A percentile compares a stretch with the other conserved stretches of the same genome.
These are phyloP conservation scores for Colletotrichum cereale DNA, from an alignment of 2,329 filamentous ascomycete species.

Conservation along the genomic window DNA sequence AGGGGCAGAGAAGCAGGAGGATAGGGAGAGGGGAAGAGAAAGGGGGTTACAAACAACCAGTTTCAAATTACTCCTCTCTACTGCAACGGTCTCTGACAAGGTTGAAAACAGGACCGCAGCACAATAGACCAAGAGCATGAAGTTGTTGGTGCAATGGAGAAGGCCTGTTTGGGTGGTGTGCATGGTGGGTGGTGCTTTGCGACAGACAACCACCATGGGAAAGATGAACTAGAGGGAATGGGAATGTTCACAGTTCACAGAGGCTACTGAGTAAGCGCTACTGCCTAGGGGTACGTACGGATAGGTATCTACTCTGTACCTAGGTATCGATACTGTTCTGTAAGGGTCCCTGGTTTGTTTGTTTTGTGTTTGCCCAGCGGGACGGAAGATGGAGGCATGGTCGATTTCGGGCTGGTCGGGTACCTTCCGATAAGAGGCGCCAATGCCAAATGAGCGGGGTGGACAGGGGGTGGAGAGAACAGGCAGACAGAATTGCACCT, in stretches of 20 bases:
- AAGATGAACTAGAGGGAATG: not conserved
- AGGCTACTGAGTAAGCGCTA: not conserved
- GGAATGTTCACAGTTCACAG: not conserved
- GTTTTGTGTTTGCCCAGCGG: conserved; percentile 1
- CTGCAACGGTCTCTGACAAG: no score
- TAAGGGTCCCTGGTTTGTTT: conserved; percentile 29
- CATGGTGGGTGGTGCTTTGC: not conserved
- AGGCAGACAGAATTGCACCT: conserved; percentile 34
- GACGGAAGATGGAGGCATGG: conserved; percentile 30
- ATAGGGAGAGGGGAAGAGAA: not conserved
- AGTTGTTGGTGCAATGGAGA: conserved; percentile 9
- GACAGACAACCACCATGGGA: not conserved
- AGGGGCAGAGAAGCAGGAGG: not conserved
- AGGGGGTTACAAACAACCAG: not conserved
- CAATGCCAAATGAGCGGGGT: conserved; percentile 26
- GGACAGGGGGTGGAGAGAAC: conserved; percentile 5
- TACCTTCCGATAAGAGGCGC: conserved; percentile 30
- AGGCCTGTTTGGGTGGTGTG: conserved; percentile 1
- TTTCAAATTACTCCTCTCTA: not conserved
- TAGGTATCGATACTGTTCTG: conserved; percentile 12
- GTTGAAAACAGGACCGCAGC: not conserved
- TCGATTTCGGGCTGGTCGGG: conserved; percentile 12
- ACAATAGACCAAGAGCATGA: not conserved
- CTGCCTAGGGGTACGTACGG: no score
- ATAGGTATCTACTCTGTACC: no score